A percentile compares a stretch with the other conserved stretches of the same genome.
Conservation (phyloP, 2,329 filamentous ascomycete genomes). For the Penicillium vulpinum region DNA sequence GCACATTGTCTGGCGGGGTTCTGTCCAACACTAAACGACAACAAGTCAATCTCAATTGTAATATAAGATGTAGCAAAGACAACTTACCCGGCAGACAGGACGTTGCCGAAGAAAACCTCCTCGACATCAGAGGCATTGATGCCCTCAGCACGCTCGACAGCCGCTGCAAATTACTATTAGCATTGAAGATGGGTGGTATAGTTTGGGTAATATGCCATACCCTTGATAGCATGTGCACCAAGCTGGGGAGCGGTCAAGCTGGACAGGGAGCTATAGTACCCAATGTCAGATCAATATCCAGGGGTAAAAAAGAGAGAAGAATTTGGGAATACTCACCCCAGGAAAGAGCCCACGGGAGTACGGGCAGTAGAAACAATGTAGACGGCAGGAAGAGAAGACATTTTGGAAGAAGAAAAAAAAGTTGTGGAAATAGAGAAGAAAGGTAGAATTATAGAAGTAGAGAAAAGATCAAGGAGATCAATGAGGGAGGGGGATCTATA, state of each 20-base stretch:
- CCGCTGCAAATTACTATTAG: slow-evolving; percentile 51
- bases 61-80: slow-evolving; percentile 1
- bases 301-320: not conserved
- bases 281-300: slow-evolving; percentile 14
- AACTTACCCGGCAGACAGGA: slow-evolving; percentile 86
- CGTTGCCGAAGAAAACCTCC: slow-evolving; percentile 98
- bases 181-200: slow-evolving; percentile 4
- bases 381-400: slow-evolving; percentile 80
- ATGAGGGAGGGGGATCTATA: slow-evolving; percentile 12
- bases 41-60: slow-evolving; percentile 8
- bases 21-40: slow-evolving; percentile 73
- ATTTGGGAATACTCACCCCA: slow-evolving; percentile 64
- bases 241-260: slow-evolving; percentile 83
- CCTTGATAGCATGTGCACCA: slow-evolving; percentile 88
- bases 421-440: not conserved
- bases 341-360: slow-evolving; percentile 91
- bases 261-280: slow-evolving; percentile 70
- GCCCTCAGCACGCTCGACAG: slow-evolving; percentile 79
- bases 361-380: slow-evolving; percentile 93
- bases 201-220: slow-evolving; percentile 50
- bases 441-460: not conserved
- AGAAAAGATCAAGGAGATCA: not conserved
- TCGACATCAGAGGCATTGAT: slow-evolving; percentile 88
- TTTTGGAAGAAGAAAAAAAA: slow-evolving; percentile 37
- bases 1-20: slow-evolving; percentile 95